Base-by-base conservation (phyloP, 768 basidiomycete species). In the Nevesoporus exiguus region DNA sequence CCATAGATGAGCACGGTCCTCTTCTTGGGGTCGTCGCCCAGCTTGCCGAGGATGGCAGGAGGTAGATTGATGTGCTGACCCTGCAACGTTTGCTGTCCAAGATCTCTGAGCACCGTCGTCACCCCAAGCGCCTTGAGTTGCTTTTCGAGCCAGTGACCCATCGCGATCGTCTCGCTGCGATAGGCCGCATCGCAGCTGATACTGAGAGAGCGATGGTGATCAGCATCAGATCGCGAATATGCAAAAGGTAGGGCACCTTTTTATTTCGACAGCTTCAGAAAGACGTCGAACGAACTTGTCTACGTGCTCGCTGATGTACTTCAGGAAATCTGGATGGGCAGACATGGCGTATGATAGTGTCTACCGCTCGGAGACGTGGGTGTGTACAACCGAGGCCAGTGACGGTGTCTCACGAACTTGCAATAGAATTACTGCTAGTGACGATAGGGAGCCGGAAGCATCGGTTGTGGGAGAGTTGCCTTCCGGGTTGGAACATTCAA, bases 1-100 rank as follows among this genome's bases (percentile, higher is more conserved):
- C 93, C 95, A 66, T 98, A 98, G 30, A 98, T 73, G 27, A 96
- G 79, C 31, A 98, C 84, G 0, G 94, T 98, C 81, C 90, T 95
- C 84, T 98, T 98, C 65, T 75, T 82, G 14, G 83, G 84, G 71
- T 97, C 92, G 34, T 84, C 77, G 3, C 96, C 96, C 58, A 93
- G 76, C 59, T 76, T 77, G 0, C 89, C 95, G 36, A 98, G 78
- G 66, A 97, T 82, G 6, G 83, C 89, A 3, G 92, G 92, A 0
- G 95, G 94, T 5, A 97, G 77, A 45, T 79, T 72, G 13, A 96
- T 69, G 41, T 78, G 80, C 66, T 92, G 75, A 6, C 87, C 93
- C 37, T 87, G 85, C 61, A 87, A 74, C 13, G 71, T 70, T 49
- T 97, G 93, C 53, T 74, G 81, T 7, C 95, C 96, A 6, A 98